phyloP scores from a whole-genome alignment of 2,329 filamentous ascomycete species.

The Chlorencoelia australis region DNA sequence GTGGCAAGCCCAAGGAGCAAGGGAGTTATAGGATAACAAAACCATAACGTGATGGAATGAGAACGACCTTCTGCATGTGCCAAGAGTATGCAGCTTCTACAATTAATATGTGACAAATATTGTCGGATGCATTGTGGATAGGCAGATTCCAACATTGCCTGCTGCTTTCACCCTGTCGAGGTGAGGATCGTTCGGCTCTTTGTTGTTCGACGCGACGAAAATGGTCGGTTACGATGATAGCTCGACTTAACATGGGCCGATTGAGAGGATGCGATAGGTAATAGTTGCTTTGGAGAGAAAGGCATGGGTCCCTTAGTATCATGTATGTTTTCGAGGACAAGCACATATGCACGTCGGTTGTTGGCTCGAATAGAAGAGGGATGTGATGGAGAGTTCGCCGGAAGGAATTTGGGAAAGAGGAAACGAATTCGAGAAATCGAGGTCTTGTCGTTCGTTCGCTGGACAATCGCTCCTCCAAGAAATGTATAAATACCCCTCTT shows the following conservation, averaged over 20 bases:
- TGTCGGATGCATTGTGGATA: slow-evolving; percentile 4
- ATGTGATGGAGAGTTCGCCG: slow-evolving; percentile 3
- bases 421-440: no score
- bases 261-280: slow-evolving; percentile 7
- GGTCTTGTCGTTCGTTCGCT: slow-evolving; percentile 5
- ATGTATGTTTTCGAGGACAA: slow-evolving; percentile 10
- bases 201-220: slow-evolving; percentile 8
- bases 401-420: slow-evolving; percentile 5
- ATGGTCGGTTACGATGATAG: slow-evolving; percentile 1
- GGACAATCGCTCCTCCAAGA: slow-evolving; percentile 1
- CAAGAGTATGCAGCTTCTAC: slow-evolving; percentile 14
- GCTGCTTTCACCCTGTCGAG: slow-evolving; percentile 14
- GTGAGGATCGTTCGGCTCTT: slow-evolving; percentile 4
- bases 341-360: slow-evolving; percentile 21
- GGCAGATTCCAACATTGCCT: slow-evolving; percentile 12
- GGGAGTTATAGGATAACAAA: slow-evolving; percentile 16
- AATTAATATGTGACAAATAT: slow-evolving; percentile 5
- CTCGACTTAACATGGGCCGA: slow-evolving; percentile 5
- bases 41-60: slow-evolving; percentile 25
- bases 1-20: slow-evolving; percentile 10
- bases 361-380: slow-evolving; percentile 14
- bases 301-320: slow-evolving; percentile 6
- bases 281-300: slow-evolving; percentile 1
- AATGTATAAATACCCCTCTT: slow-evolving; percentile 20
- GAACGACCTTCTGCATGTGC: slow-evolving; percentile 14